Conservation (phyloP, 768 basidiomycete genomes). For the Omphalotus guepiniiformis region DNA sequence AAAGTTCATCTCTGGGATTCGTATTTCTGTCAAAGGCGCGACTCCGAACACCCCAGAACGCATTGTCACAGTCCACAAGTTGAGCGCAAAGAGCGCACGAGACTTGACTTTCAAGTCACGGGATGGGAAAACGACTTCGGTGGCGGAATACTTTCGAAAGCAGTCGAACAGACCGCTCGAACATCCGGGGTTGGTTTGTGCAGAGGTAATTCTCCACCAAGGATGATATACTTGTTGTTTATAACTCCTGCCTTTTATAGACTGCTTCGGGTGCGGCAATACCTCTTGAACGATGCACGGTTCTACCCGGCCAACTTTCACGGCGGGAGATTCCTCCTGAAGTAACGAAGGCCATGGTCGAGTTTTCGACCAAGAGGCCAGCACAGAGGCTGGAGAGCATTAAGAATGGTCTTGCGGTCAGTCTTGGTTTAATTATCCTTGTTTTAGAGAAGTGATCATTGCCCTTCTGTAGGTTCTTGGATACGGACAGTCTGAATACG, state of each 20-base stretch:
- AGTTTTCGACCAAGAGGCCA: conserved; percentile 66
- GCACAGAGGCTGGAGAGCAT: conserved; percentile 54
- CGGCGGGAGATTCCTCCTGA: conserved; percentile 67
- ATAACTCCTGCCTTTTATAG: conserved; percentile 34
- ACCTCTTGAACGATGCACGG: conserved; percentile 63
- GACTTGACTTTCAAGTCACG: conserved; percentile 43
- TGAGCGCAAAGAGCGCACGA: conserved; percentile 48
- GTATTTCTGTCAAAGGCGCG: conserved; percentile 26
- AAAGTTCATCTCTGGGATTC: conserved; percentile 33
- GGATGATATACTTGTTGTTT: conserved; percentile 7
- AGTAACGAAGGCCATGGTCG: conserved; percentile 56
- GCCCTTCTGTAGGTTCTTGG: conserved; percentile 28
- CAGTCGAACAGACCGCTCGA: conserved; percentile 28
- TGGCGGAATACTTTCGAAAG: conserved; percentile 31
- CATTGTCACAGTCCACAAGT: conserved; percentile 37
- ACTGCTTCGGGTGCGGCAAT: conserved; percentile 57
- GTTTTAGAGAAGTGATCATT: neutral
- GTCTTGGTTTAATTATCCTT: neutral
- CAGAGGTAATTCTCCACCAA: conserved; percentile 47
- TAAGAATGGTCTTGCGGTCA: conserved; percentile 47
- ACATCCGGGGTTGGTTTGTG: conserved; percentile 50
- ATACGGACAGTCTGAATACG: conserved; percentile 39
- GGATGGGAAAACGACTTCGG: conserved; percentile 42
- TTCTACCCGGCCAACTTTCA: conserved; percentile 66
- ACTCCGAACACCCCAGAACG: conserved; percentile 13